phyloP scores from a whole-genome alignment of 208 protist species.

The Leishmania mexicana region DNA sequence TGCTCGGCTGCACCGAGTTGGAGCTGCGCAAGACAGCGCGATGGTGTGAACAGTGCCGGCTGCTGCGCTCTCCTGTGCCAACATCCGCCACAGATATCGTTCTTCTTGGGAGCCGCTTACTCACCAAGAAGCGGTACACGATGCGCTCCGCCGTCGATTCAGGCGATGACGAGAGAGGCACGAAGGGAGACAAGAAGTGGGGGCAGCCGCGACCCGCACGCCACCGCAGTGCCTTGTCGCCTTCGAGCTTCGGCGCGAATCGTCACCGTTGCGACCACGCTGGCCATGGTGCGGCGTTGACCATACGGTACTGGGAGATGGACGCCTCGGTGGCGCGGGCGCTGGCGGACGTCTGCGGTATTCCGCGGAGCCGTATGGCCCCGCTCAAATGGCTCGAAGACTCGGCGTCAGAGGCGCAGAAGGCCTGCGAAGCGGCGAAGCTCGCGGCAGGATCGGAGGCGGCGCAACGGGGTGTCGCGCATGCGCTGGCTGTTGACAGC shows the following conservation, averaged over 20 bases:
- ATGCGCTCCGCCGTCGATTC: not conserved
- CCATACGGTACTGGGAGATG: slow-evolving; percentile 28
- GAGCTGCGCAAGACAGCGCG: slow-evolving; percentile 37
- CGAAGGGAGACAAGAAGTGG: not conserved
- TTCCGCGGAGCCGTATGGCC: slow-evolving; percentile 25
- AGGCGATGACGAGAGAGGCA: not conserved
- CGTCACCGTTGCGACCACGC: not conserved
- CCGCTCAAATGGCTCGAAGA: slow-evolving; percentile 45
- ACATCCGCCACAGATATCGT: slow-evolving; percentile 71
- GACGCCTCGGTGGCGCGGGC: slow-evolving; percentile 17
- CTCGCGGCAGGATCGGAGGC: slow-evolving; percentile 1
- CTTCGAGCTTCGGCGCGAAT: not conserved
- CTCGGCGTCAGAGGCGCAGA: slow-evolving; percentile 11
- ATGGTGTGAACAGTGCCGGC: slow-evolving; percentile 49
- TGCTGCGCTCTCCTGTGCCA: slow-evolving; percentile 56
- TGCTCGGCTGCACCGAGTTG: slow-evolving; percentile 53
- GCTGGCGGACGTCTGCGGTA: slow-evolving; percentile 31
- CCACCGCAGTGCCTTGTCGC: not conserved
- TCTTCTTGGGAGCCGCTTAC: slow-evolving; percentile 58
- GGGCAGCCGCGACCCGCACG: not conserved
- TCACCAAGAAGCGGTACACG: slow-evolving; percentile 23
- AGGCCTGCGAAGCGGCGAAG: slow-evolving; percentile 3
- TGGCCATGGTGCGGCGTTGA: not conserved
- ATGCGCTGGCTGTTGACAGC: too few species aligned
- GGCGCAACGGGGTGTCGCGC: not conserved